phyloP scores from a whole-genome alignment of 306 rosid species.

The Gleditsia sinensis region DNA sequence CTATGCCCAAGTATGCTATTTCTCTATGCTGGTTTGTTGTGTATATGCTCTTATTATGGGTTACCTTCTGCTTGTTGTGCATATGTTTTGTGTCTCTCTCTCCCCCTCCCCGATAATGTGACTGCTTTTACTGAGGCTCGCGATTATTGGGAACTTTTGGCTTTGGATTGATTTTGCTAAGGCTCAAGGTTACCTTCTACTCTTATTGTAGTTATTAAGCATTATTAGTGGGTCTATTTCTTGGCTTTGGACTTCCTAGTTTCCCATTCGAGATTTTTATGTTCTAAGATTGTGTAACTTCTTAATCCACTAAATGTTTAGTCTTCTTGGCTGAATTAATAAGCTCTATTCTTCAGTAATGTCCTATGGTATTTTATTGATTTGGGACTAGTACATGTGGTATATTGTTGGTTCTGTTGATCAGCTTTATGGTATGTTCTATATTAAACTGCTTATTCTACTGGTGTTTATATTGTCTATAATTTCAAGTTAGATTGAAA shows the following conservation, averaged over 20 bases:
- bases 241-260: background rate
- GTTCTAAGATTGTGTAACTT: background rate
- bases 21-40: no score
- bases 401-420: background rate
- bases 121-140: no score
- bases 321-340: background rate
- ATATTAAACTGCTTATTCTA: no score
- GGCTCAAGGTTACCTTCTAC: no score
- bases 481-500: background rate
- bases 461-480: background rate
- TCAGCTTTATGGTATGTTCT: background rate
- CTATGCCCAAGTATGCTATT: no score
- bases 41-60: no score
- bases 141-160: no score
- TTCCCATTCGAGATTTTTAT: background rate
- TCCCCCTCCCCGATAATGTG: no score
- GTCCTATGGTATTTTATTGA: background rate
- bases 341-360: background rate
- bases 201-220: background rate
- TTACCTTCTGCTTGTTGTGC: no score
- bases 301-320: background rate
- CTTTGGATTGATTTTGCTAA: background rate
- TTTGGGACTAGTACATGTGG: background rate
- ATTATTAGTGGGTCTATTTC: background rate
- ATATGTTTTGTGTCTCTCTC: no score